Conservation (phyloP, 2,329 filamentous ascomycete species). For the Penicillium verrucosum region DNA sequence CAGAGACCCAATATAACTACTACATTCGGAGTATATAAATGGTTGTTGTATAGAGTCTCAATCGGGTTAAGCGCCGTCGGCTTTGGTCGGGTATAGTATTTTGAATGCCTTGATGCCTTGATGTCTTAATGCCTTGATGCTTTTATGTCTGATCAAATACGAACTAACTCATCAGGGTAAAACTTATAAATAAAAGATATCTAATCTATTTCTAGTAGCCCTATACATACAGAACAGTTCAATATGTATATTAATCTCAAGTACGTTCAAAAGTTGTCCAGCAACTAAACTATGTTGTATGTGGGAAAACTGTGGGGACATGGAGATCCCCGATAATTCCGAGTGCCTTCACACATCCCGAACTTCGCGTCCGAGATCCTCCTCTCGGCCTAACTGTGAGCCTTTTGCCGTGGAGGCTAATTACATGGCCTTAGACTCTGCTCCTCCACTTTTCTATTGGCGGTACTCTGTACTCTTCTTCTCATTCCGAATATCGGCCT, state of each 20-base stretch:
- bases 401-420: background rate
- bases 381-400: background rate
- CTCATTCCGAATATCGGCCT: background rate
- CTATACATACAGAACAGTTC: background rate
- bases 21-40: no score
- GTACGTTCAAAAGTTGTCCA: background rate
- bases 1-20: no score
- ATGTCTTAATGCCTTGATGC: background rate
- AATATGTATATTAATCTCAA: background rate
- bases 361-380: slow-evolving; percentile 1
- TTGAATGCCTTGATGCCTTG: background rate
- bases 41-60: background rate
- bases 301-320: background rate
- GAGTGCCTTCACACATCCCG: background rate
- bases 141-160: no score
- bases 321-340: slow-evolving; percentile 1
- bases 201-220: background rate
- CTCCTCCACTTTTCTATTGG: background rate
- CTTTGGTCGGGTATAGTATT: background rate
- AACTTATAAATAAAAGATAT: background rate
- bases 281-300: background rate
- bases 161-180: background rate
- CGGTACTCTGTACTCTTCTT: background rate
- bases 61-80: background rate
- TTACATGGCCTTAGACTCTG: background rate